Base-by-base conservation (phyloP, 2,329 filamentous ascomycete species). In the Pyricularia pennisetigena region DNA sequence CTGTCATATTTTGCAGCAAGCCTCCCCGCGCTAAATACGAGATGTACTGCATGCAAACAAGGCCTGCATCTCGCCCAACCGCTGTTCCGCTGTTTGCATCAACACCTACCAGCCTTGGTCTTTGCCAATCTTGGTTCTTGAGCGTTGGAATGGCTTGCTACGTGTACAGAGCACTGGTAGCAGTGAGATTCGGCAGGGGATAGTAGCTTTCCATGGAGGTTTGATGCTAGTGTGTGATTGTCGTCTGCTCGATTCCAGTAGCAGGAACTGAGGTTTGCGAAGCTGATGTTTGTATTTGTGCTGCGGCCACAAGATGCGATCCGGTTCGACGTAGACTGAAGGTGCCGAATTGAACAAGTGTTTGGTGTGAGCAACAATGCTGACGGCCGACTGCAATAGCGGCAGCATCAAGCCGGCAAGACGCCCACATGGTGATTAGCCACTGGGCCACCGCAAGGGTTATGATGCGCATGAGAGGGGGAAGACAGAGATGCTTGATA, bases 81-180 rank as follows among this genome's bases (percentile, higher is more conserved):
- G 29, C 70, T 29, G 75, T 74, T 67, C 81, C 79, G 30, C 77
- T 76, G 32, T 81, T 79, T 0, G 79, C 77, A 4, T 75, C 71
- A 0, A 80, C 74, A 1, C 74, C 74, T 9, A 81, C 74, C 35
- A 76, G 78, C 76, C 78, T 81, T 69, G 72, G 73, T 24, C 72
- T 63, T 49, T 72, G 74, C 3, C 71, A 77, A 68, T 80, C 78
- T 24, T 77, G 73, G 0, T 66, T 72, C 0, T 73, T 71, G 8
- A 71, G 69, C 32, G 73, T 79, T 12, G 79, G 80, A 68, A 79
- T 79, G 80, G 79, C 2, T 80, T 80, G 1, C 77, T 76, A 68
- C 82, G 79, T 3, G 79, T 79, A 69, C 81, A 82, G n/a, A 82
- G 68, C 0, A 75, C 79, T 2, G 77, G 76, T 3, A 80, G 72